A percentile compares a stretch with the other conserved stretches of the same genome.
These are phyloP conservation scores for Hordeum marinum DNA, from an alignment of 176 grass and related monocot species.

Conservation along the genomic window DNA sequence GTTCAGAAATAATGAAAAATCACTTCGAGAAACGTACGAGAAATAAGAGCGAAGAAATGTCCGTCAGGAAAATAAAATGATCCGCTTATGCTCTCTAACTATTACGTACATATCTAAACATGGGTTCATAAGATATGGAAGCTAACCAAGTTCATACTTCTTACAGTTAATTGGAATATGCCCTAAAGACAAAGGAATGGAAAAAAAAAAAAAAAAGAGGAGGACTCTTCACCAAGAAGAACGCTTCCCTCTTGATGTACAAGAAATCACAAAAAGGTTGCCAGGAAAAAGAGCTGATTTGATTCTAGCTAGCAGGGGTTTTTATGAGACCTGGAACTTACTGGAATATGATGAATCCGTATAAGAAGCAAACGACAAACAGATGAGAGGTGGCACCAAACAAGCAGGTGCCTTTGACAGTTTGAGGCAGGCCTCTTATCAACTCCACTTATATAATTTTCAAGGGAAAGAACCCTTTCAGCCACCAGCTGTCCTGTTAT, in stretches of 20 bases:
- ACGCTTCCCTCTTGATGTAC: not conserved
- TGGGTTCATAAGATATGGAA: not conserved
- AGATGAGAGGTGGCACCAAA: not conserved
- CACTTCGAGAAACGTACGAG: not conserved
- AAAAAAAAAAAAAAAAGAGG: not conserved
- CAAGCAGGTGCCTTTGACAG: not conserved
- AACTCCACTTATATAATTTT: conserved; percentile 1
- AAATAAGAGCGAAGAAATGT: not conserved
- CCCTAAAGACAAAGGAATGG: not conserved
- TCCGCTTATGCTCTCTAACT: not conserved
- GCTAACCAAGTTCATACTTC: not conserved
- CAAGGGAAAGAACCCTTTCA: not conserved
- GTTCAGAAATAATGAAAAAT: not conserved
- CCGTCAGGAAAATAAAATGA: not conserved
- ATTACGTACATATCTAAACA: not conserved
- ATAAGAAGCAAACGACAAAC: conserved; percentile 12
- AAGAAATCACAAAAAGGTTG: not conserved
- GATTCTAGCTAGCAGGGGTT: not conserved
- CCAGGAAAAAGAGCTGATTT: not conserved
- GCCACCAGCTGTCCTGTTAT: not conserved
- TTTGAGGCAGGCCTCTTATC: not conserved
- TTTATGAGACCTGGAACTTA: conserved; percentile 14
- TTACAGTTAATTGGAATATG: not conserved
- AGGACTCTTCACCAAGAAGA: not conserved
- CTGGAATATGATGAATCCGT: conserved; percentile 15